Conservation (phyloP, 345 rosid genomes). For the Arabis hirsuta region DNA sequence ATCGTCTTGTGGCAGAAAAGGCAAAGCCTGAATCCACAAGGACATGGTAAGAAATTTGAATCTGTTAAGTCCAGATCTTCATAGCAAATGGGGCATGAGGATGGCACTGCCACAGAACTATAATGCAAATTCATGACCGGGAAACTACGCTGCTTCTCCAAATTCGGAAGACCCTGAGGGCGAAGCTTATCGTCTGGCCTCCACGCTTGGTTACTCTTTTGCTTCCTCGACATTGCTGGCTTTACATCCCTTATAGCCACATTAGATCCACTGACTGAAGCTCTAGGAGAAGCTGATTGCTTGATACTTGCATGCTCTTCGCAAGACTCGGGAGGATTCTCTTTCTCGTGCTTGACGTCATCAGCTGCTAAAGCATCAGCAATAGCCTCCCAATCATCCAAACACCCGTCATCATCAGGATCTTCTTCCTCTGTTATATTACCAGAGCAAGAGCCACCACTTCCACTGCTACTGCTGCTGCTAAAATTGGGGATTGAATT, state of each 20-base stretch:
- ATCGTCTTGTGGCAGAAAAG: conserved; percentile 97
- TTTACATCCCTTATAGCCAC: conserved; percentile 40
- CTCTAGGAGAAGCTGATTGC: conserved; percentile 35
- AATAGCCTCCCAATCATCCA: conserved; percentile 97
- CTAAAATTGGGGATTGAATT: conserved; percentile 59
- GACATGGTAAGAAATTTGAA: conserved; percentile 79
- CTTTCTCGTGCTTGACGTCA: conserved; percentile 51
- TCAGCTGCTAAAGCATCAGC: conserved; percentile 92
- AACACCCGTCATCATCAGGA: conserved; percentile 66
- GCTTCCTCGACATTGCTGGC: conserved; percentile 46
- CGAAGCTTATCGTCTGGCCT: conserved; percentile 78
- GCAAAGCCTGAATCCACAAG: conserved; percentile 88
- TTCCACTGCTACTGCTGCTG: conserved; percentile 71
- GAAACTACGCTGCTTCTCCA: conserved; percentile 70
- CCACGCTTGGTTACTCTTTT: conserved; percentile 68
- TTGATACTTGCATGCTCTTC: conserved; percentile 35
- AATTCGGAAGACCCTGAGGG: conserved; percentile 80
- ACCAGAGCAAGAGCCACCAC: conserved; percentile 86
- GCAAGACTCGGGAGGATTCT: conserved; percentile 37
- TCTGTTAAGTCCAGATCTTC: conserved; percentile 92
- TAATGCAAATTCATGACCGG: conserved; percentile 58
- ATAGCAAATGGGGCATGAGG: conserved; percentile 76
- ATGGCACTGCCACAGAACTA: conserved; percentile 45
- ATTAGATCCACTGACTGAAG: conserved; percentile 24
- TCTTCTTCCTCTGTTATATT: conserved; percentile 80